Evolutionary conservation across 1,284 basidiomycete genomes (phyloP).

Genomic region (Schizopora paradoxa): DNA sequence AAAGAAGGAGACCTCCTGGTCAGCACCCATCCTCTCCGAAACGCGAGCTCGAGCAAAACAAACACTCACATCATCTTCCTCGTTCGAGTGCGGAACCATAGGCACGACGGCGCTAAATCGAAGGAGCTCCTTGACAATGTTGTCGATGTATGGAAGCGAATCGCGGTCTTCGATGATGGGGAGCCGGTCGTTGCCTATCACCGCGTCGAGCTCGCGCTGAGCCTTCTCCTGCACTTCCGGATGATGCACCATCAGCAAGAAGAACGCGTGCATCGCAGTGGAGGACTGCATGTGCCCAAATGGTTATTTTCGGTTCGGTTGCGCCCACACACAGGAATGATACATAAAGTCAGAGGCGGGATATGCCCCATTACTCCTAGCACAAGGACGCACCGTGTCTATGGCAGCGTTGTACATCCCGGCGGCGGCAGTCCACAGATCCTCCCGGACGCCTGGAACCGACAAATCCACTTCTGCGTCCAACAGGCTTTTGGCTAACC

Average conservation of each 20-base stretch:
- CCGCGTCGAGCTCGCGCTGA: slow-evolving; percentile 39
- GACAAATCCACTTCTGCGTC: no score
- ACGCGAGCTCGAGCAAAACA: slow-evolving; percentile 34
- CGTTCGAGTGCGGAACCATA: slow-evolving; percentile 36
- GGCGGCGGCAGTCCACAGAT: no score
- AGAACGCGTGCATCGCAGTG: slow-evolving; percentile 4
- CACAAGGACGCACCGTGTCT: background rate
- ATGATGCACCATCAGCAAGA: slow-evolving; percentile 28
- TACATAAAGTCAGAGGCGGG: background rate
- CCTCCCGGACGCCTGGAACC: no score
- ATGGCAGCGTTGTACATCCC: no score
- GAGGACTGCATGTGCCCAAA: no score
- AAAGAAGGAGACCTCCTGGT: background rate
- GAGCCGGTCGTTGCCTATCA: slow-evolving; percentile 39
- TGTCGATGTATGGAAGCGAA: slow-evolving; percentile 38
- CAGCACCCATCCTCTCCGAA: background rate
- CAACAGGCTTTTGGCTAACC: no score
- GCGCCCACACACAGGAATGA: slow-evolving; percentile 29
- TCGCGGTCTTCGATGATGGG: slow-evolving; percentile 42
- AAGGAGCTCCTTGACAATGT: slow-evolving; percentile 39
- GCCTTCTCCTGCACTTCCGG: slow-evolving; percentile 37
- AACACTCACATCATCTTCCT: slow-evolving; percentile 36
- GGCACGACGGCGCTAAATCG: slow-evolving; percentile 38
- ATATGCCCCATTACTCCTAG: no score
- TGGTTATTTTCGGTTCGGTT: slow-evolving; percentile 33